Conservation (phyloP, 2,329 filamentous ascomycete genomes). For the Sporothrix brasiliensis region DNA sequence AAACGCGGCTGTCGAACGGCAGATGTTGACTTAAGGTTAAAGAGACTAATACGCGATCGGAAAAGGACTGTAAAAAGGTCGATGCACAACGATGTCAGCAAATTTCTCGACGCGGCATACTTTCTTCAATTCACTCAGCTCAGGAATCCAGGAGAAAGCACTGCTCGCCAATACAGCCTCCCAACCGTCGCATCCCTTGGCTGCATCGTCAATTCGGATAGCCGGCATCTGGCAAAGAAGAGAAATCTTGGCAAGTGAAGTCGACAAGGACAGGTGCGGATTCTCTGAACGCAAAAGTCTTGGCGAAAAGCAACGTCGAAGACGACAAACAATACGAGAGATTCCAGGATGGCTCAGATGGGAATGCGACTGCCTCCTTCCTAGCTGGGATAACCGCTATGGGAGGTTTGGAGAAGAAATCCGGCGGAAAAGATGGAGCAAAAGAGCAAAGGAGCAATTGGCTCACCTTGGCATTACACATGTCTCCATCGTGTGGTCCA, state of each 20-base stretch:
- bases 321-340: neutral
- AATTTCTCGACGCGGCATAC: neutral
- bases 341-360: neutral
- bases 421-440: neutral
- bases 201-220: constrained; percentile 18
- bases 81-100: neutral
- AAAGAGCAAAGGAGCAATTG: constrained; percentile 7
- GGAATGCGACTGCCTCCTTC: neutral
- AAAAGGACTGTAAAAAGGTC: neutral
- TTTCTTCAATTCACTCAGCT: too few relatives aligned
- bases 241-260: neutral
- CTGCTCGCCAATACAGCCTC: too few relatives aligned
- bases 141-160: neutral
- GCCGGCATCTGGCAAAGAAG: constrained; percentile 13
- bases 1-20: neutral
- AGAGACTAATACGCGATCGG: constrained; percentile 11
- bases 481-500: neutral
- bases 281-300: neutral
- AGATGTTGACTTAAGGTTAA: neutral
- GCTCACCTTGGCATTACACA: constrained; percentile 21
- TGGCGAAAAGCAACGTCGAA: constrained; percentile 14
- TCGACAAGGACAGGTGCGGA: neutral
- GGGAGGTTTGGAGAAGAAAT: constrained; percentile 14
- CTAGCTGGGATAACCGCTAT: constrained; percentile 14
- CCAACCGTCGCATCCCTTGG: constrained; percentile 3